Base-by-base conservation (phyloP, 768 basidiomycete species). In the Rhizopogon roseolus region DNA sequence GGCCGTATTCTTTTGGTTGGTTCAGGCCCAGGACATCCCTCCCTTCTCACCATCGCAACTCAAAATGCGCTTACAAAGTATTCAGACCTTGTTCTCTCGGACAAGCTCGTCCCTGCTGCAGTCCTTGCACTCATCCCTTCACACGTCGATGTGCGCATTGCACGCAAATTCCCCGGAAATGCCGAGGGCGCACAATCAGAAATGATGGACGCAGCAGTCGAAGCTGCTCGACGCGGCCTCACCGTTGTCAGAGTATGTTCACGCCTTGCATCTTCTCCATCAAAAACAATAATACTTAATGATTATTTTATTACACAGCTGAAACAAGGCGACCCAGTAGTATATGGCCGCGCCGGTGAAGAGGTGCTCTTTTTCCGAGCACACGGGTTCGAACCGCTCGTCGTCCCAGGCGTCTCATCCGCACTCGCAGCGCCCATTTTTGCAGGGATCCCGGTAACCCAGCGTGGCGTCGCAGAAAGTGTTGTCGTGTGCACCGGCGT, bases 121-220 rank as follows among this genome's bases (percentile, higher is more conserved):
- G 88, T 99, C 8, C 83, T 99, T 17, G 84, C 80, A 0, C 76
- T 98, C 27, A 90, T 98, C 50, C 96, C 95, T 0, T 67, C 76
- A 6, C 70, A 73, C 27, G 80, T 86, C 0, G 79, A 86, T 53
- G 78, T 98, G 7, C 85, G 86, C 45, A 97, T 98, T 61, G 97
- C 97, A 16, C 87, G 88, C 60, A 99, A 99, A 64, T 98, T 96
- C 72, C 97, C 97, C 0, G 97, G 97, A 0, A 98, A 98, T 65
- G 92, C 93, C 2, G 96, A 99, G 46, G 87, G 88, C 13, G 93
- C 95, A 1, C 97, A 99, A 67, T 81, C 77, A 37, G 97, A 98
- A 71, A 84, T 98, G 79, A 96, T 97, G 93, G 83, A 89, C 55
- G 82, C 87, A 5, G 97, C 93, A 2, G 73, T 98, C 8, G 88